A percentile compares a stretch with the other conserved stretches of the same genome.
These are phyloP conservation scores for Solanum chaucha DNA, from an alignment of 257 asterid genomes.

Conservation along the genomic window DNA sequence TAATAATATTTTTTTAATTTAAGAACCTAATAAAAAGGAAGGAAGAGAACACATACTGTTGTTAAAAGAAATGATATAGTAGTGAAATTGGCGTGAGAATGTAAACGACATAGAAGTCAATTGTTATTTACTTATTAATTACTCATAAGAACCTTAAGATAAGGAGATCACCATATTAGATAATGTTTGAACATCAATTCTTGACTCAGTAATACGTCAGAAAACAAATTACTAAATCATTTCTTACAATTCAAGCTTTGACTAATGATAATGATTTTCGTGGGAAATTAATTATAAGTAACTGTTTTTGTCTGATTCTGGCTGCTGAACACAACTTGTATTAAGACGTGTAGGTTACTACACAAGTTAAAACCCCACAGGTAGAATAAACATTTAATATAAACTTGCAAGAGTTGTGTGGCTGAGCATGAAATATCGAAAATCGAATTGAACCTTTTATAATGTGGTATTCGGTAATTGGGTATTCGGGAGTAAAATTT, in stretches of 20 bases:
- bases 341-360: not conserved
- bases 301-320: not conserved
- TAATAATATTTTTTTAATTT: too few species aligned
- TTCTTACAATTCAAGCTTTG: not conserved
- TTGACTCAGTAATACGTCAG: not conserved
- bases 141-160: not conserved
- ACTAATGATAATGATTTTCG: not conserved
- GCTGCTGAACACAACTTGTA: not conserved
- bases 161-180: not conserved
- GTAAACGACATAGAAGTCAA: not conserved
- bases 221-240: not conserved
- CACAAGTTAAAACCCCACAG: not conserved
- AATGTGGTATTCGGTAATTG: too few species aligned
- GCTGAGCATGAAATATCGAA: too few species aligned
- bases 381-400: not conserved
- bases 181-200: not conserved
- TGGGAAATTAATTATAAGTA: not conserved
- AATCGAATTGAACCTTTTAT: too few species aligned
- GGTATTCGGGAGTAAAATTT: too few species aligned
- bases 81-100: not conserved
- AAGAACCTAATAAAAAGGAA: too few species aligned
- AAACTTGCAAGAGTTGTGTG: not conserved
- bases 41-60: too few species aligned
- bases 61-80: not conserved
- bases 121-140: not conserved